These are phyloP conservation scores for Elongisporangium undulatum DNA, from an alignment of 352 stramenopile species.

Conservation along the genomic window DNA sequence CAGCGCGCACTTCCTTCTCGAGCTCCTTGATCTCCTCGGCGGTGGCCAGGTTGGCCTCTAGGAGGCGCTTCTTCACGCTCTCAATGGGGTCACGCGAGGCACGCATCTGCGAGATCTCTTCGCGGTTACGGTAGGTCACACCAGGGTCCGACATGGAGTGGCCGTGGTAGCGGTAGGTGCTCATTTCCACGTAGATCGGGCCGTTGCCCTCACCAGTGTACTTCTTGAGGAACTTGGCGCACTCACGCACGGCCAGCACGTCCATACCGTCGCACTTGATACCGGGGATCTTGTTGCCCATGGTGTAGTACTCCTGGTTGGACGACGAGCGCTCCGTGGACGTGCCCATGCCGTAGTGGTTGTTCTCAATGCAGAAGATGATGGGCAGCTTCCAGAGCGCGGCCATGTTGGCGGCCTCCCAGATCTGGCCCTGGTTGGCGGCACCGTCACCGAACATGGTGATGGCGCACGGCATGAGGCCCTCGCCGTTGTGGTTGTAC, in stretches of 20 bases:
- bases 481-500: constrained; percentile 94
- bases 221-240: constrained; percentile 96
- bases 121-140: constrained; percentile 99
- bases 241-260: constrained; percentile 96
- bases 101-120: constrained; percentile 99
- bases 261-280: constrained; percentile 99
- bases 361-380: constrained; percentile 99
- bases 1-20: constrained; percentile 97
- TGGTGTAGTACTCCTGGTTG: constrained; percentile 99
- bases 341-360: constrained; percentile 99
- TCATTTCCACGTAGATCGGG: constrained; percentile 99
- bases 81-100: constrained; percentile 98
- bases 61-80: constrained; percentile 96
- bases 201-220: constrained; percentile 95
- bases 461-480: constrained; percentile 91
- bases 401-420: constrained; percentile 97
- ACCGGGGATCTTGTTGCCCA: constrained; percentile 99
- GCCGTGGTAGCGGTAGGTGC: constrained; percentile 99
- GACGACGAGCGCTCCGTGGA: constrained; percentile 95
- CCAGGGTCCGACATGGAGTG: constrained; percentile 99
- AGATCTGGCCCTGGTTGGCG: constrained; percentile 99
- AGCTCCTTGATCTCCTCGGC: constrained; percentile 98
- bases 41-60: constrained; percentile 93
- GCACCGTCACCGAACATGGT: constrained; percentile 99
- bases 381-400: constrained; percentile 98